Conservation (phyloP, 2,329 filamentous ascomycete genomes). For the Diplodia corticola region DNA sequence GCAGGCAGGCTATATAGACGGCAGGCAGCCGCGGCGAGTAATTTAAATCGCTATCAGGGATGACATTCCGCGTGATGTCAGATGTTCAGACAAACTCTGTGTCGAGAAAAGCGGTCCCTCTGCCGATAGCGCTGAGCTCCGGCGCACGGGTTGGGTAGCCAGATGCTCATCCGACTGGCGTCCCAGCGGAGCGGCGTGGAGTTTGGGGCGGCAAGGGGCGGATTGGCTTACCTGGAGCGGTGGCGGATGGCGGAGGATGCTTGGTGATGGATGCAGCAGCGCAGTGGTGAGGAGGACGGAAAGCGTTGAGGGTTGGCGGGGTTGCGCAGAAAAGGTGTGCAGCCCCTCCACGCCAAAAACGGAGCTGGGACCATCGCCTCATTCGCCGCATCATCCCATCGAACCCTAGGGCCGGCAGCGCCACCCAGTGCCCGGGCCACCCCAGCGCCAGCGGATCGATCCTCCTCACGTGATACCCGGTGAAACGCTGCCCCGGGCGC, state of each 20-base stretch:
- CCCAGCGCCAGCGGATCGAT: background rate
- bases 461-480: background rate
- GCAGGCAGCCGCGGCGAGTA: background rate
- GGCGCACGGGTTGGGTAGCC: slow-evolving; percentile 23
- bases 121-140: slow-evolving; percentile 20
- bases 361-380: slow-evolving; percentile 14
- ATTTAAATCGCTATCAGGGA: slow-evolving; percentile 21
- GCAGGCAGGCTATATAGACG: slow-evolving; percentile 6
- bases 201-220: background rate
- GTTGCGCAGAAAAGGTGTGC: slow-evolving; percentile 4
- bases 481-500: slow-evolving; percentile 1
- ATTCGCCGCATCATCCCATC: background rate
- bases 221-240: slow-evolving; percentile 18
- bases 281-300: slow-evolving; percentile 10
- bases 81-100: slow-evolving; percentile 23
- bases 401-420: no score
- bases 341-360: slow-evolving; percentile 15
- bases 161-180: slow-evolving; percentile 21
- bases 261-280: background rate
- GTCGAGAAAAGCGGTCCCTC: slow-evolving; percentile 22
- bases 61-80: slow-evolving; percentile 23
- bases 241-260: background rate
- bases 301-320: slow-evolving; percentile 24
- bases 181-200: slow-evolving; percentile 5
- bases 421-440: no score